phyloP scores from a whole-genome alignment of 805 yeast genomes.

The Metschnikowia aberdeeniae region DNA sequence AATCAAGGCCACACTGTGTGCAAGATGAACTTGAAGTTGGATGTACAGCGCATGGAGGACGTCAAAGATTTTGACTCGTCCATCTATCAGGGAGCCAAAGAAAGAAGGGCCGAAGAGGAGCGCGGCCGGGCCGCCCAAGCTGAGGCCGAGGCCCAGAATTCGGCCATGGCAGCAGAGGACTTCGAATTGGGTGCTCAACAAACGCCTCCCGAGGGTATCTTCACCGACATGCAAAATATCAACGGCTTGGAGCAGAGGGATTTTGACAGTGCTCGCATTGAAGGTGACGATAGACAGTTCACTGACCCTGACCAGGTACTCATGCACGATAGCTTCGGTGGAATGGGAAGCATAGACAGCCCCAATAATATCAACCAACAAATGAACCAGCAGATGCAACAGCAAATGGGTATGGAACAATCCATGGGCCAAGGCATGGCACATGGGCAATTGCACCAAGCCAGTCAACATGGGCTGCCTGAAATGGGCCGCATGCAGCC shows the following conservation, averaged over 20 bases:
- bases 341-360: constrained; percentile 1
- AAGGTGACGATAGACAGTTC: background rate
- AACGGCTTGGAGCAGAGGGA: constrained; percentile 2
- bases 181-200: constrained; percentile 4
- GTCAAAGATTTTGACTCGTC: constrained; percentile 15
- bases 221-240: constrained; percentile 2
- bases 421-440: background rate
- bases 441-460: constrained; percentile 1
- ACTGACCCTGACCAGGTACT: background rate
- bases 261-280: background rate
- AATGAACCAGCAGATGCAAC: constrained; percentile 2
- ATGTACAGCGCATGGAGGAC: constrained; percentile 14
- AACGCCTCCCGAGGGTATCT: constrained; percentile 4
- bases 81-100: constrained; percentile 13
- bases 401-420: constrained; percentile 1
- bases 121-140: constrained; percentile 1
- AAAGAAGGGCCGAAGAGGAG: constrained; percentile 13
- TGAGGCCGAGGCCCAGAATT: background rate
- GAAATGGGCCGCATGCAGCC: constrained; percentile 1
- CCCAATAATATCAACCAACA: constrained; percentile 2
- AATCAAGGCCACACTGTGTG: constrained; percentile 5
- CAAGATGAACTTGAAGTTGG: constrained; percentile 2
- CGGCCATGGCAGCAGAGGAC: constrained; percentile 2
- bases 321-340: constrained; percentile 3
- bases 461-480: background rate